Evolutionary conservation across 192 early-diverging fungal genomes (phyloP).

Genomic region (Coemansia asiatica): DNA sequence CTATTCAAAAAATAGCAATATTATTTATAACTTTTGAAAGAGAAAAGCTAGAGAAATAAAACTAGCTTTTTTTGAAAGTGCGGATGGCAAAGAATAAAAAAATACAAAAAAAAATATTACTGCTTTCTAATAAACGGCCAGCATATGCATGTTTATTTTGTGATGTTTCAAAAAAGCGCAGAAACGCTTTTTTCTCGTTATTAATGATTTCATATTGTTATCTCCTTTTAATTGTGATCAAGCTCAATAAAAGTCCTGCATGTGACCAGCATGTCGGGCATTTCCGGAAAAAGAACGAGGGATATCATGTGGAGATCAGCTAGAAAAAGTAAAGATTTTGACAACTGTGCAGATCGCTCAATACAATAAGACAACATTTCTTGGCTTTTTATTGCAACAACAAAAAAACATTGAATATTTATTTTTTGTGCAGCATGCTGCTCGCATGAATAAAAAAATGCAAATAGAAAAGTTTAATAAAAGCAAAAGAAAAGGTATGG

Average conservation of each 20-base stretch:
- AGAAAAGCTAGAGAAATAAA: no score
- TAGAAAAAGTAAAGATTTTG: not conserved
- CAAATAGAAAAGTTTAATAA: not conserved
- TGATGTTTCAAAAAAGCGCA: no score
- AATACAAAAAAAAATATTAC: no score
- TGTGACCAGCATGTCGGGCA: constrained; percentile 5
- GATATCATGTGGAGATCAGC: not conserved
- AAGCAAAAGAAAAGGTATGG: not conserved
- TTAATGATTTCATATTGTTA: no score
- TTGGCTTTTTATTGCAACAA: not conserved
- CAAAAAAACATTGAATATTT: no score
- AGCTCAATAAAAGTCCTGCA: not conserved
- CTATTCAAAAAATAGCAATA: no score
- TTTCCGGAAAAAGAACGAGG: constrained; percentile 1
- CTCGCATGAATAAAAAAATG: not conserved
- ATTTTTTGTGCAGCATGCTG: not conserved
- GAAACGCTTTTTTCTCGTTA: no score
- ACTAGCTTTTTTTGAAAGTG: no score
- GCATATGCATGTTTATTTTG: no score
- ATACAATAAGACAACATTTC: not conserved
- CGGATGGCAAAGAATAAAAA: no score
- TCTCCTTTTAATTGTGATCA: not conserved
- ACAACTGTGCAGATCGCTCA: not conserved
- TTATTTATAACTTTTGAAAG: no score
- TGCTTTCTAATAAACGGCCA: no score